Conservation (phyloP, 345 rosid species). For the Clarkia xantiana region DNA sequence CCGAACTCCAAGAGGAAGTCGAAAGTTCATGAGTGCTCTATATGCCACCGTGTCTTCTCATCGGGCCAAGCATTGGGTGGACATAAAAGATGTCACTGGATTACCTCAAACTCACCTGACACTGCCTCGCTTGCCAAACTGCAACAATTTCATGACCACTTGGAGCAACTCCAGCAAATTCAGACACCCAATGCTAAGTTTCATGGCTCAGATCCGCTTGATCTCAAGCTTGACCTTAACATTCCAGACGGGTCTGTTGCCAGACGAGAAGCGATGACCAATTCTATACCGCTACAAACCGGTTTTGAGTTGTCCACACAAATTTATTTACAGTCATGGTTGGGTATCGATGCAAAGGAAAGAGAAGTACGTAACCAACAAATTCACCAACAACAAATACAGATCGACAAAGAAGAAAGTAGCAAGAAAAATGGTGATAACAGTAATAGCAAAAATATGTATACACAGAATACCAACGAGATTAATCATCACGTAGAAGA, state of each 20-base stretch:
- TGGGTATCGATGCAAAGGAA: constrained; percentile 19
- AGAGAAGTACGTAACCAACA: constrained; percentile 7
- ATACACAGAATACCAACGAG: too few relatives aligned
- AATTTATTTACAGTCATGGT: constrained; percentile 33
- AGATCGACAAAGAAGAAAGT: not conserved
- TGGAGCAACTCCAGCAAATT: constrained; percentile 34
- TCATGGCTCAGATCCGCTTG: constrained; percentile 17
- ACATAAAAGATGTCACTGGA: constrained; percentile 96
- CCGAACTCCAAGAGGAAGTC: constrained; percentile 46
- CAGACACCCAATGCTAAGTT: constrained; percentile 12
- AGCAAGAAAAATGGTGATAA: constrained; percentile 4
- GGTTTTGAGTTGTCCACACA: constrained; percentile 20
- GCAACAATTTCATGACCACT: constrained; percentile 36
- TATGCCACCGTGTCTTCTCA: constrained; percentile 78
- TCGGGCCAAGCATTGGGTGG: constrained; percentile 98
- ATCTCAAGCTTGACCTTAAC: constrained; percentile 56
- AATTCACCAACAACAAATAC: not conserved
- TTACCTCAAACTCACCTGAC: constrained; percentile 58
- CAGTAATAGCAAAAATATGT: constrained; percentile 1
- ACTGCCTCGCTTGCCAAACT: constrained; percentile 36
- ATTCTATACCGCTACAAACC: constrained; percentile 2
- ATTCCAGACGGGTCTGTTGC: constrained; percentile 27
- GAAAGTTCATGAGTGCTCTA: constrained; percentile 83
- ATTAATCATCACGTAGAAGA: constrained; percentile 19
- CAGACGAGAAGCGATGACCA: too few relatives aligned